These are phyloP conservation scores for Glomus cerebriforme DNA, from an alignment of 192 early-diverging fungal genomes.

Conservation along the genomic window DNA sequence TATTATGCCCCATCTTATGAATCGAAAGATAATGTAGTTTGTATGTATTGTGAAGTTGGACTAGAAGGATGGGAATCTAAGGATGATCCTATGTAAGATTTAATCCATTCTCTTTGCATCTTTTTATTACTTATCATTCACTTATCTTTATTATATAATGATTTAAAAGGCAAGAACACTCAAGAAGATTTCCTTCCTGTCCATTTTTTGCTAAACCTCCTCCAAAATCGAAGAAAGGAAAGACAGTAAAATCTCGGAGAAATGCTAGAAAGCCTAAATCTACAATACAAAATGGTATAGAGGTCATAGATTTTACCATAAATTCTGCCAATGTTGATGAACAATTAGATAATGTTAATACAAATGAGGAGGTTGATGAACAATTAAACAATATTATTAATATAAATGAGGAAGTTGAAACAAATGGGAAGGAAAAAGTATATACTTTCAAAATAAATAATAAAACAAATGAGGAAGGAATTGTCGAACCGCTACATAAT, in stretches of 20 bases:
- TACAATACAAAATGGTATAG: neutral
- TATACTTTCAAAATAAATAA: no score
- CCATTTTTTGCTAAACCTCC: constrained; percentile 38
- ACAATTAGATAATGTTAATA: no score
- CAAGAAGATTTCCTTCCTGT: constrained; percentile 35
- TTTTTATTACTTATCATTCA: neutral
- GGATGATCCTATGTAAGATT: constrained; percentile 40
- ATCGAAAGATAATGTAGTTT: constrained; percentile 36
- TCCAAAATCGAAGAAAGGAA: constrained; percentile 32
- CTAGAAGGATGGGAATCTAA: constrained; percentile 41
- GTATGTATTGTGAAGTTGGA: constrained; percentile 39
- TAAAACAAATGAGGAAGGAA: neutral
- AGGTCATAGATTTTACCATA: neutral
- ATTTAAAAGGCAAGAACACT: constrained; percentile 34
- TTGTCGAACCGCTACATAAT: neutral
- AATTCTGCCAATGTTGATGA: no score
- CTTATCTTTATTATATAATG: neutral
- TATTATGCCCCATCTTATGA: constrained; percentile 35
- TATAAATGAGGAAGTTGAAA: no score
- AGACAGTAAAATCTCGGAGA: constrained; percentile 24
- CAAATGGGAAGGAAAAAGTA: no score
- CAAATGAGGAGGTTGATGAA: no score
- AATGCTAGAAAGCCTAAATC: constrained; percentile 11
- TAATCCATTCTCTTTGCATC: neutral
- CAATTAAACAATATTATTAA: no score